A percentile compares a stretch with the other conserved stretches of the same genome.
These are phyloP conservation scores for Kodamaea kaohsiungensis DNA, from an alignment of 805 yeast genomes.

Conservation along the genomic window DNA sequence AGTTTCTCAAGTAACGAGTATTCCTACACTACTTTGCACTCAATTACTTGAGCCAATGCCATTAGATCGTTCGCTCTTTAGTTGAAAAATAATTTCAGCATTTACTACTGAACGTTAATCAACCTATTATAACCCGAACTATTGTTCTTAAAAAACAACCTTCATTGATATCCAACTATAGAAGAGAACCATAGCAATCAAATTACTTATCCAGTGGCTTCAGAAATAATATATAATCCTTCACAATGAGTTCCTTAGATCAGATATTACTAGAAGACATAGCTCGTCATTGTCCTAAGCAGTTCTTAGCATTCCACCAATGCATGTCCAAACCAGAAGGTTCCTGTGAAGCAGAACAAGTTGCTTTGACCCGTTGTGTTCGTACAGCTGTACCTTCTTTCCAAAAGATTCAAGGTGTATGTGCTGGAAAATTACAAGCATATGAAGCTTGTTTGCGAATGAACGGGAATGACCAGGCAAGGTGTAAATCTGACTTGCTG, in stretches of 20 bases:
- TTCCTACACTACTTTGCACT: too few species aligned
- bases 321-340: slow-evolving; percentile 64
- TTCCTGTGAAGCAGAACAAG: slow-evolving; percentile 57
- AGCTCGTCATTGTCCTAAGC: slow-evolving; percentile 72
- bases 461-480: slow-evolving; percentile 44
- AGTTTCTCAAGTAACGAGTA: too few species aligned
- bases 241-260: slow-evolving; percentile 43
- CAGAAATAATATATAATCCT: too few species aligned
- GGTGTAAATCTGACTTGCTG: slow-evolving; percentile 55
- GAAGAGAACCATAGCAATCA: too few species aligned
- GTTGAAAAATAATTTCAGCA: too few species aligned
- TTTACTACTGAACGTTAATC: too few species aligned
- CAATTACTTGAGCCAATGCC: too few species aligned
- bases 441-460: slow-evolving; percentile 66
- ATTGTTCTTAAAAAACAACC: too few species aligned
- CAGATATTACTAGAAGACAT: slow-evolving; percentile 77
- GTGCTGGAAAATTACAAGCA: slow-evolving; percentile 56
- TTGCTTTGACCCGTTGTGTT: slow-evolving; percentile 61
- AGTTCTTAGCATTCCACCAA: slow-evolving; percentile 70
- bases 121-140: too few species aligned
- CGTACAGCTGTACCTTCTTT: slow-evolving; percentile 67
- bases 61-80: too few species aligned
- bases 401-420: slow-evolving; percentile 62
- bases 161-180: too few species aligned
- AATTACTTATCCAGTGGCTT: too few species aligned